Evolutionary conservation across 495 filamentous ascomycete species (phyloP).

Genomic region (Penicillium parvum): DNA sequence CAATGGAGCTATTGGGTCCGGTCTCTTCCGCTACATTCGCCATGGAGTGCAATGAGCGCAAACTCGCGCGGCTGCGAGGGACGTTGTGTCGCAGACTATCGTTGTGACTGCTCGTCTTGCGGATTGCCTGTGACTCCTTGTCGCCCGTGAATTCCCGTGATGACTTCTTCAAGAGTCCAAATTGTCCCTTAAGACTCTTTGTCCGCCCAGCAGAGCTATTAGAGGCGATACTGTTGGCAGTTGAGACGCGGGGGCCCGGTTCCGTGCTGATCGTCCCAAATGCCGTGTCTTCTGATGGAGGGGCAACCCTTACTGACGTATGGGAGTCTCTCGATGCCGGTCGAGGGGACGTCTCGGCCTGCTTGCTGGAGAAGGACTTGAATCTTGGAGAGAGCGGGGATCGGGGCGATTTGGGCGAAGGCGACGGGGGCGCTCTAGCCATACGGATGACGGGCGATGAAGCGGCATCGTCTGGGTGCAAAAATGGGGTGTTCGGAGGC

Average conservation of each 20-base stretch:
- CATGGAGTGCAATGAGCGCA: constrained; percentile 45
- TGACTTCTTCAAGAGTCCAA: constrained; percentile 31
- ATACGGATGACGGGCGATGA: constrained; percentile 81
- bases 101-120: constrained; percentile 36
- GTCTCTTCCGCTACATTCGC: constrained; percentile 41
- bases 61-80: constrained; percentile 37
- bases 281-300: constrained; percentile 32
- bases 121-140: constrained; percentile 31
- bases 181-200: constrained; percentile 35
- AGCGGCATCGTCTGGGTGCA: constrained; percentile 73
- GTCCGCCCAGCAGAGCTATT: constrained; percentile 33
- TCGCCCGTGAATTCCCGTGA: constrained; percentile 38
- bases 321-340: constrained; percentile 39
- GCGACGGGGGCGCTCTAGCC: constrained; percentile 75
- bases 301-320: constrained; percentile 30
- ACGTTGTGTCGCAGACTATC: constrained; percentile 35
- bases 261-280: constrained; percentile 45
- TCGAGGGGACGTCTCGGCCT: constrained; percentile 18
- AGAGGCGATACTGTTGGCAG: constrained; percentile 39
- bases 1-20: constrained; percentile 16
- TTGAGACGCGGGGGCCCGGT: constrained; percentile 35
- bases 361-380: constrained; percentile 45
- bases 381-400: constrained; percentile 33
- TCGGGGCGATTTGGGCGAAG: constrained; percentile 57
- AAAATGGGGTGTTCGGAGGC: constrained; percentile 33